Base-by-base conservation (phyloP, 495 filamentous ascomycete genomes). In the Penicillium waksmanii region DNA sequence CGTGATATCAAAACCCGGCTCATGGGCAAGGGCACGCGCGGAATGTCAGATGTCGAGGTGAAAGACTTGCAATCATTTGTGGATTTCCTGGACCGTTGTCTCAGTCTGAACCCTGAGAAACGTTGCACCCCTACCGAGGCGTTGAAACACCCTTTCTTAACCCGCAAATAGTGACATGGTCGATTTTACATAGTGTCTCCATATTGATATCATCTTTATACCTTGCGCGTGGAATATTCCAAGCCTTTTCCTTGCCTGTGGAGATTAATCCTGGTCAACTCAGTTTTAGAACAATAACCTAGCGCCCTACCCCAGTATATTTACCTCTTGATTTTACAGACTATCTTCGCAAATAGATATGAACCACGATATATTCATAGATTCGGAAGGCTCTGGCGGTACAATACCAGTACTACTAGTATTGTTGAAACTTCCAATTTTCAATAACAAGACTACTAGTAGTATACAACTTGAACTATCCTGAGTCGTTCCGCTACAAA, bases 31-130 rank as follows among this genome's bases (percentile, higher is more conserved):
- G 87, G 88, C 2, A 88, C 85, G 15, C 86, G 85, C 35, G 76
- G 76, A 10, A 85, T 96, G 80, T 83, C 76, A 23, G 89, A 94
- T 57, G 74, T 78, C 12, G 93, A 96, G 70, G 80, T 82, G 51
- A 91, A 89, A 67, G 92, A 96, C 68, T 74, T 96, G 57, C 83
- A 85, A 33, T 75, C 85, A 49, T 98, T 98, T 73, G 78, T 91
- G 52, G 92, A 97, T 68, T 74, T 98, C 52, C 74, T 98, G 38
- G 92, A 96, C 61, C 85, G 87, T 15, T 98, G 95, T 58, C 73
- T 98, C 69, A 86, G 85, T 60, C 82, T 97, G 33, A 97, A 97
- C 69, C 90, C 93, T n/a, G 96, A 96, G 74, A 95, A 93, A 75
- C 83, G 95, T 50, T 89, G 90, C 70, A 94, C 90, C 11, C 91